Evolutionary conservation across 257 asterid genomes (phyloP), one percentile per base, ranked within the genome.

Genomic region (Sherardia arvensis): DNA sequence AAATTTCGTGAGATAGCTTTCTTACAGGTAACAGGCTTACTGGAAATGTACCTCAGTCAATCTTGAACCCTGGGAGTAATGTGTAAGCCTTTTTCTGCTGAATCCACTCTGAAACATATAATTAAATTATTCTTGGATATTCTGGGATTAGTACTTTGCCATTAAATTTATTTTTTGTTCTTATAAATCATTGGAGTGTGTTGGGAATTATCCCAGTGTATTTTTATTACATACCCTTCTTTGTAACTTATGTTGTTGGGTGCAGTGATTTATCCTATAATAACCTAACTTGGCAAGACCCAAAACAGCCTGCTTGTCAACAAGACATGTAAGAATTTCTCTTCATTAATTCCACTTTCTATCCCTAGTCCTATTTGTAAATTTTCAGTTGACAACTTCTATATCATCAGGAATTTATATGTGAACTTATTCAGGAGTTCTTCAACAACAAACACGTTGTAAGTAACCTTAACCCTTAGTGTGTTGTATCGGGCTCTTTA

Each of bases 211-310:
- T 38, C 60, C 63, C 18, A 15, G n/a, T 27, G 21, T n/a, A 4
- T 62, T 60, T 9, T 29, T 40, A n/a, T 38, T 12, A 10, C 17
- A 43, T 17, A 17, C 47, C 29, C 29, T 18, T 69, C 74, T 48
- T 66, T 28, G 67, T 67, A 51, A 57, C 48, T 28, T 69, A 69
- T 33, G 45, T 70, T 71, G 43, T 67, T 59, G 34, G 62, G 17
- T 66, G 73, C 95, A 87, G 95, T 67, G 97, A 87, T 77, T 85
- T 87, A 54, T 87, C 97, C 17, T 90, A 87, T 83, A 90, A 90
- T 67, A 90, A 90, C 73, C 87, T 90, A 63, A 82, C 95, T 21
- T 82, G 80, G 88, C 84, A 78, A 78, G 94, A 85, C 73, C 77
- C 85, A 18, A 90, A 78, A 18, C 83, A 74, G 55, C 74, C 84